A percentile compares a stretch with the other conserved stretches of the same genome.
Evolutionary conservation across 345 rosid species (phyloP).

Genomic region (Eucalyptus fibrosa): DNA sequence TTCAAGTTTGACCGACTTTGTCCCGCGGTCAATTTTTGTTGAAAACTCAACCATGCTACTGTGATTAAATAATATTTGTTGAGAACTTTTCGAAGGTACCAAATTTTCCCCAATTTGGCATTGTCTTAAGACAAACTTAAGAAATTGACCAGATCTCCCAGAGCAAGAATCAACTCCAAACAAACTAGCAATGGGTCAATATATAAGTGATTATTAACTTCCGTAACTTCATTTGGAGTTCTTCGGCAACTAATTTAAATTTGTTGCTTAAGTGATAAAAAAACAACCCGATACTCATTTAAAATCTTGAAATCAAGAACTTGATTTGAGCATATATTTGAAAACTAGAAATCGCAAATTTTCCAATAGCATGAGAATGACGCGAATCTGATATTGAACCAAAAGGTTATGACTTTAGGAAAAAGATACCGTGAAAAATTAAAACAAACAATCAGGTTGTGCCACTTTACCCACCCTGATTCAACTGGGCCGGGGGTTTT

Average conservation of each 20-base stretch:
- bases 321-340: too few species aligned
- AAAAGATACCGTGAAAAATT: neutral
- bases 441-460: neutral
- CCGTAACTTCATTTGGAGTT: neutral
- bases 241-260: too few species aligned
- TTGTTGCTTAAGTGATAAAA: neutral
- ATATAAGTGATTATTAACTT: neutral
- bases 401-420: too few species aligned
- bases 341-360: too few species aligned
- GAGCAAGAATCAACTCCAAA: neutral
- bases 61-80: neutral
- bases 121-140: neutral
- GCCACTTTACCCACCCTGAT: neutral
- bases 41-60: neutral
- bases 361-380: neutral
- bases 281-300: neutral
- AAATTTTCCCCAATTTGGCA: neutral
- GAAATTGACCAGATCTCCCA: neutral
- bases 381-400: neutral
- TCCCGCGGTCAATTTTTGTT: neutral
- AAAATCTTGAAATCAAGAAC: too few species aligned
- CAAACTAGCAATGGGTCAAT: neutral
- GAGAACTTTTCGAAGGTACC: neutral
- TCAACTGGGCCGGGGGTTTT: neutral
- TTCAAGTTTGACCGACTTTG: neutral